These are phyloP conservation scores for Rhodamnia rubescens DNA, from an alignment of 345 rosid genomes.

Conservation along the genomic window DNA sequence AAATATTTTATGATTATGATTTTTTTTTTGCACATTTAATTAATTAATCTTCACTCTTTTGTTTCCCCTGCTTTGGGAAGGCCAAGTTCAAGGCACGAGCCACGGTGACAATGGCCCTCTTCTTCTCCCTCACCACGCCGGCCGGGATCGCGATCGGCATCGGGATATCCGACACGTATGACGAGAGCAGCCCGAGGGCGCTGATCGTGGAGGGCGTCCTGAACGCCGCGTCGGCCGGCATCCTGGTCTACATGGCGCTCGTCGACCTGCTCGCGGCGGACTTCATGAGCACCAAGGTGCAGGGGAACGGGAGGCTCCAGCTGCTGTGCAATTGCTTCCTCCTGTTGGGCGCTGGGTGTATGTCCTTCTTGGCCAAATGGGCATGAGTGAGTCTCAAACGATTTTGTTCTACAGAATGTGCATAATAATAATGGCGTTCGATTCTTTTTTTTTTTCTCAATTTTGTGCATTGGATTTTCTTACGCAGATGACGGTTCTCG, in stretches of 20 bases:
- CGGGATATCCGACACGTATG: constrained; percentile 26
- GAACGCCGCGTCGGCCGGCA: constrained; percentile 56
- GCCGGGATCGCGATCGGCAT: constrained; percentile 51
- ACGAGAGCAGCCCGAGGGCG: constrained; percentile 40
- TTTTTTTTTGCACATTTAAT: neutral
- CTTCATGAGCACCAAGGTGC: constrained; percentile 8
- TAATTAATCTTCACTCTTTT: neutral
- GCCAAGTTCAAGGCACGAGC: constrained; percentile 7
- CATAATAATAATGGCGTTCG: neutral
- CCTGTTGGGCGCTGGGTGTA: constrained; percentile 2
- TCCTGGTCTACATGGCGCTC: constrained; percentile 36
- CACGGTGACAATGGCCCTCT: constrained; percentile 29
- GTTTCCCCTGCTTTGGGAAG: neutral
- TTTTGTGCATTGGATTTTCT: neutral
- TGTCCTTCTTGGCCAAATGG: constrained; percentile 7
- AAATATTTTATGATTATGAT: no score
- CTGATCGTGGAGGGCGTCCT: constrained; percentile 46
- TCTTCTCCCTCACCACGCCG: constrained; percentile 56
- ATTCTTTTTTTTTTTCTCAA: neutral
- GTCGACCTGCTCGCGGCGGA: constrained; percentile 5
- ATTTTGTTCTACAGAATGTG: neutral
- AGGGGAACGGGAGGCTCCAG: neutral
- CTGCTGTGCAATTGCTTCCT: neutral
- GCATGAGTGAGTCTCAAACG: neutral
- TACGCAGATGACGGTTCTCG: neutral